Evolutionary conservation across 2,329 filamentous ascomycete species (phyloP).

Genomic region (Meredithiella fracta): DNA sequence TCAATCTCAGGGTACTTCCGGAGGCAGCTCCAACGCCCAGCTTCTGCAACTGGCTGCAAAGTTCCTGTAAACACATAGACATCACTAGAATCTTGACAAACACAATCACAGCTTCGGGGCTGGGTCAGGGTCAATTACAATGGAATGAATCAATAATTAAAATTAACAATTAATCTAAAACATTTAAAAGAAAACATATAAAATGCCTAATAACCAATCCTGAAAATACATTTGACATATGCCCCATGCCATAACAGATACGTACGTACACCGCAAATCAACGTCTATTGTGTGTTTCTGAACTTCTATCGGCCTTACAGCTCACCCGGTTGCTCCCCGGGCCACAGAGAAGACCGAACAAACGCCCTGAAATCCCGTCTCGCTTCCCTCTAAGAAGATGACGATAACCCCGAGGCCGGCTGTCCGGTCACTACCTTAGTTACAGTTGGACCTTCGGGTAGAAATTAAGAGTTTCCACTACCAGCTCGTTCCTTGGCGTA

Average conservation of each 20-base stretch:
- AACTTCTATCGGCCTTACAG: background rate
- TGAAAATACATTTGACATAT: background rate
- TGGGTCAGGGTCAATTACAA: background rate
- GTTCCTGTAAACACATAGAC: conserved; percentile 23
- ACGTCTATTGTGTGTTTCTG: too few species aligned
- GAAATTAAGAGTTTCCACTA: background rate
- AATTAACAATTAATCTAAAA: background rate
- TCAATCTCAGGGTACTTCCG: conserved; percentile 19
- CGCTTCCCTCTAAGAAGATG: background rate
- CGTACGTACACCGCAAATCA: too few species aligned
- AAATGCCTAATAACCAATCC: background rate
- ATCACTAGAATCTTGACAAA: too few species aligned
- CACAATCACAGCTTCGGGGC: too few species aligned
- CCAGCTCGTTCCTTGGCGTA: conserved; percentile 18
- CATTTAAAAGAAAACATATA: background rate
- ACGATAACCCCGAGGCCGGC: background rate
- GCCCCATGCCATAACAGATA: too few species aligned
- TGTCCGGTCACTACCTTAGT: background rate
- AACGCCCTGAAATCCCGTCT: background rate
- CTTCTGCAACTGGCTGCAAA: conserved; percentile 32
- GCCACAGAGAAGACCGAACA: background rate
- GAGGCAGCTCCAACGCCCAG: conserved; percentile 29
- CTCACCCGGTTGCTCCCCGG: background rate
- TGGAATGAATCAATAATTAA: background rate
- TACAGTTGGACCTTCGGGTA: background rate